Evolutionary conservation across 257 asterid species (phyloP), one percentile per base, ranked within the genome.

Genomic region (Datura wrightii): DNA sequence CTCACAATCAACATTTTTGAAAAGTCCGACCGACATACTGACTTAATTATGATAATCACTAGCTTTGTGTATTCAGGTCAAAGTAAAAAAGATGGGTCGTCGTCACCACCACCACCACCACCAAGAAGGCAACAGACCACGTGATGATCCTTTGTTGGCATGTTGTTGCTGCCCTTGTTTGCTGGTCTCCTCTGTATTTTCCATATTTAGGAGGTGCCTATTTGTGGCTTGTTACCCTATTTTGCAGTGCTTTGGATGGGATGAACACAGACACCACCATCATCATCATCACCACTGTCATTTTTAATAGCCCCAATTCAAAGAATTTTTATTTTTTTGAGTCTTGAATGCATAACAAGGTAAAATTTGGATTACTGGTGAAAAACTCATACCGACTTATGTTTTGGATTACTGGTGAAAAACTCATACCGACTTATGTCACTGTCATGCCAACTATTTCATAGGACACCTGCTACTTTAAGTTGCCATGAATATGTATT

Each of bases 241-340:
- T 71, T 72, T 92, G 90, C 97, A 88, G 86, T 92, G 97, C 74
- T 89, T 91, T 76, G 90, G 93, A 37, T 88, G 87, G 90, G 97
- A 92, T 85, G 92, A 90, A 16, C 90, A 82, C 31, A 82, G 93
- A 53, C 97, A 92, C 72, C 93, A 88, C 31, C 36, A 41, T 1
- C 37, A 63, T 34, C 71, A 62, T 6, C 95, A 93, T 59, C 90
- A 82, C 67, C 92, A 88, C 87, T 85, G 81, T 52, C 96, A 89
- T 82, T 91, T 89, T 65, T 69, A 42, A 3, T 89, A 80, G 82
- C 39, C 11, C 0, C 24, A 37, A 36, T 44, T 71, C 18, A 42
- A 10, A 72, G 53, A n/a, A 70, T n/a, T 2, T 3, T 18, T 71
- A 9, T 24, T 71, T 19, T 71, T 16, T n/a, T 8, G 1, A 3